Percentiles rank a stretch among this genome's conserved stretches.
These are phyloP conservation scores for Pythium folliculosum DNA, from an alignment of 352 stramenopile species.

Conservation along the genomic window DNA sequence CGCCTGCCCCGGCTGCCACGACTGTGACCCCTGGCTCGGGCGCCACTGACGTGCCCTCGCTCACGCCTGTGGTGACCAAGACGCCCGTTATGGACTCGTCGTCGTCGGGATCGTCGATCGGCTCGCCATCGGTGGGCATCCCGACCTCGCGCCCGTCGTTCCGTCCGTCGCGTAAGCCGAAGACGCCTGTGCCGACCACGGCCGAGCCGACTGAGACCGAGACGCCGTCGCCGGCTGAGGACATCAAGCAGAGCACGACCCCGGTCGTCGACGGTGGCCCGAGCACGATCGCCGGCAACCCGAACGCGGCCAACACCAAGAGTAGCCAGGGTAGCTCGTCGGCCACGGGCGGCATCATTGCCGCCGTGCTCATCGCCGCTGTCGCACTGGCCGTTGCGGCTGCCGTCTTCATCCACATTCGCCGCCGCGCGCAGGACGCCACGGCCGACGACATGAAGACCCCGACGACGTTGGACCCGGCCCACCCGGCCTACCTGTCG, in stretches of 20 bases:
- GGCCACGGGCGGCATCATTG: slow-evolving; percentile 16
- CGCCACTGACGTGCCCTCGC: neutral
- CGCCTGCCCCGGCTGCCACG: neutral
- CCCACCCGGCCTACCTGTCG: slow-evolving; percentile 17
- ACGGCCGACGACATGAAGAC: slow-evolving; percentile 21
- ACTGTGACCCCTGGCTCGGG: slow-evolving; percentile 2
- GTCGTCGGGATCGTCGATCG: slow-evolving; percentile 9
- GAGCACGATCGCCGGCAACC: slow-evolving; percentile 10
- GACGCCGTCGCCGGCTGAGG: neutral
- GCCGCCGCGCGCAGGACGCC: slow-evolving; percentile 8
- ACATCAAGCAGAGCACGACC: slow-evolving; percentile 4
- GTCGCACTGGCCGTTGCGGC: slow-evolving; percentile 8
- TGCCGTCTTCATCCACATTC: slow-evolving; percentile 13
- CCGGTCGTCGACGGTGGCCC: slow-evolving; percentile 5
- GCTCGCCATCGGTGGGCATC: neutral
- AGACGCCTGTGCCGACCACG: slow-evolving; percentile 2
- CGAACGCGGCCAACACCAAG: slow-evolving; percentile 9
- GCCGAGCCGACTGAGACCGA: neutral
- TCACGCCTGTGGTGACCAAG: neutral
- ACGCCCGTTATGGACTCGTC: neutral
- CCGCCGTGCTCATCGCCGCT: slow-evolving; percentile 5
- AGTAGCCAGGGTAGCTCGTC: neutral
- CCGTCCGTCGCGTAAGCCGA: slow-evolving; percentile 6
- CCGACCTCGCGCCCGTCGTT: slow-evolving; percentile 8
- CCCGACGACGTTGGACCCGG: slow-evolving; percentile 7